Evolutionary conservation across 345 rosid genomes (phyloP).

Genomic region (Corchorus olitorius): DNA sequence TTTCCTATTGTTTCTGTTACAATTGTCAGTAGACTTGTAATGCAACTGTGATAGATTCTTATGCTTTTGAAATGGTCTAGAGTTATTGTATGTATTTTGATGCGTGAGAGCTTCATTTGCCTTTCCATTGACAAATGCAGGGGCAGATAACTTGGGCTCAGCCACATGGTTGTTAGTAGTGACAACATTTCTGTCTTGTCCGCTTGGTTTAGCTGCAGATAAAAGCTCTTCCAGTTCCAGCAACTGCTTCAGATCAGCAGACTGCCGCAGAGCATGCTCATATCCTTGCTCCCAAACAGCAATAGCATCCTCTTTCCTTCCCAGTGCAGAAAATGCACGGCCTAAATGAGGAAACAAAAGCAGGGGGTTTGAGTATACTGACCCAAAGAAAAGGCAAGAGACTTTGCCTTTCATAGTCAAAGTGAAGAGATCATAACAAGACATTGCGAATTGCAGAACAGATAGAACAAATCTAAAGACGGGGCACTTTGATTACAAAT

Average conservation of each 20-base stretch:
- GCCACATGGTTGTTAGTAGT: slow-evolving; percentile 29
- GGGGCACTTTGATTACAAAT: neutral
- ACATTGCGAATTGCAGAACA: neutral
- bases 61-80: slow-evolving; percentile 24
- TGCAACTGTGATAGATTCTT: slow-evolving; percentile 26
- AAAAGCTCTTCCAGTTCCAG: slow-evolving; percentile 87
- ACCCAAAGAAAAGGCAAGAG: slow-evolving; percentile 1
- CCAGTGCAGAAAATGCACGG: slow-evolving; percentile 72
- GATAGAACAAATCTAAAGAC: neutral
- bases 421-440: neutral
- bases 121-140: slow-evolving; percentile 32
- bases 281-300: slow-evolving; percentile 80
- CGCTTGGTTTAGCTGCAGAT: slow-evolving; percentile 54
- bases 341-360: slow-evolving; percentile 48
- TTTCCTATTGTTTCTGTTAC: slow-evolving; percentile 21
- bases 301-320: slow-evolving; percentile 78
- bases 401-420: neutral
- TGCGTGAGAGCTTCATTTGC: slow-evolving; percentile 30
- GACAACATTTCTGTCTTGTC: slow-evolving; percentile 43
- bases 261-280: slow-evolving; percentile 56
- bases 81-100: slow-evolving; percentile 28
- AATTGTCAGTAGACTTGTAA: slow-evolving; percentile 19
- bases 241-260: slow-evolving; percentile 87
- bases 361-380: slow-evolving; percentile 27
- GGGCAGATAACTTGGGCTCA: slow-evolving; percentile 27